Evolutionary conservation across 805 yeast species (phyloP), one percentile per base, ranked within the genome.

Genomic region (Grigorovia yakushimaensis): DNA sequence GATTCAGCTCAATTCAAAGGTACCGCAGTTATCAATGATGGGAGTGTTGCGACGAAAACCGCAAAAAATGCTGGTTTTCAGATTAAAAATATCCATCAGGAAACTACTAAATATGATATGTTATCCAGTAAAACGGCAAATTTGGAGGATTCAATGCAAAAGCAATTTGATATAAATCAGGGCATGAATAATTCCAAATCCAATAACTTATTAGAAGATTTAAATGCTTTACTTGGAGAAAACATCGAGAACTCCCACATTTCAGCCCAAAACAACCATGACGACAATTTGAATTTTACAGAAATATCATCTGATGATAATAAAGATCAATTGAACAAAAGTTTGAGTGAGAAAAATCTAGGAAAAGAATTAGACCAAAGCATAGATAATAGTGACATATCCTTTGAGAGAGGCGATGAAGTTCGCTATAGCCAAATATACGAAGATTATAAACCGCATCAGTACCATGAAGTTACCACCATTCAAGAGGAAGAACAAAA

Each of bases 401-500:
- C 71, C 0, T 61, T 63, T 45, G 72, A 68, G 39, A 55, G 50
- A 42, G 68, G 62, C 6, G 68, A 64, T 49, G 67, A 62, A 45
- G 45, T 52, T 5, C 58, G 64, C 40, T 53, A 60, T 43, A 57
- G 61, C 51, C 57, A 48, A 41, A 30, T 35, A 2, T 30, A 57
- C 1, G 59, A 54, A 15, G 51, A 48, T 9, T 24, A 48, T 5
- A 22, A 51, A 4, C 55, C 47, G 38, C 55, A 53, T 43, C 44
- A 45, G 15, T 62, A 61, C 40, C 68, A 59, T 45, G 61, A 56
- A 46, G 68, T 64, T 4, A 46, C 64, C 1, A 62, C 64, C 2
- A 64, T 64, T 20, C 61, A 59, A 43, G 68, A 64, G 46, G 68
- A 64, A 44, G 56, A 47, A 19, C 49, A 47, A 27, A 11, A 11